Conservation (phyloP, 768 basidiomycete genomes). For the Suillus clintonianus region DNA sequence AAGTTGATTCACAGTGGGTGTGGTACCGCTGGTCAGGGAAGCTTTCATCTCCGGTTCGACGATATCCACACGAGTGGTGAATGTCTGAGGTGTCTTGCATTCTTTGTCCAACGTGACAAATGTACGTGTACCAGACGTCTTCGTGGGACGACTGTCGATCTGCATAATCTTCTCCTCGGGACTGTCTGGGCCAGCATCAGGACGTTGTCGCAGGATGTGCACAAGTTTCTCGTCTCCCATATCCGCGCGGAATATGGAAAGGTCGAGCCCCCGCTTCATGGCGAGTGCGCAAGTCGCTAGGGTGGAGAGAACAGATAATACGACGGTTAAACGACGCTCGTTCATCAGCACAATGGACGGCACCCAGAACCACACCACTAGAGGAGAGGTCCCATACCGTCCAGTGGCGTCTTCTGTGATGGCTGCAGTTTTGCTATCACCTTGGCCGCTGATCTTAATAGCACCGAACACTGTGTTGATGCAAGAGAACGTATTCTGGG, state of each 20-base stretch:
- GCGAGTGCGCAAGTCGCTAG: conserved; percentile 10
- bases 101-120: conserved; percentile 17
- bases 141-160: neutral
- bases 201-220: conserved; percentile 4
- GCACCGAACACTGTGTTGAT: conserved; percentile 23
- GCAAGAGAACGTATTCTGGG: conserved; percentile 17
- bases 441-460: conserved; percentile 16
- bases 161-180: conserved; percentile 19
- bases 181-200: conserved; percentile 6
- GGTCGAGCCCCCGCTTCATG: neutral
- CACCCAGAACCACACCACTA: conserved; percentile 25
- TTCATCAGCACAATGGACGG: conserved; percentile 13
- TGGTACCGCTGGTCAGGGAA: conserved; percentile 16
- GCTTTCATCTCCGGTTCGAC: conserved; percentile 20
- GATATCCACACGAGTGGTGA: conserved; percentile 22
- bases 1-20: conserved; percentile 17
- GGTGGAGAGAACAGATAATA: conserved; percentile 17
- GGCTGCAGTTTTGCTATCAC: conserved; percentile 15
- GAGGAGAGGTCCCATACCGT: conserved; percentile 14
- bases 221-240: neutral
- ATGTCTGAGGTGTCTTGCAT: conserved; percentile 15
- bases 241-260: neutral
- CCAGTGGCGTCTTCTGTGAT: conserved; percentile 17
- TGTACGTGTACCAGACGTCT: neutral
- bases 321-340: conserved; percentile 13